Conservation (phyloP, 345 rosid species). For the Citrus maxima region DNA sequence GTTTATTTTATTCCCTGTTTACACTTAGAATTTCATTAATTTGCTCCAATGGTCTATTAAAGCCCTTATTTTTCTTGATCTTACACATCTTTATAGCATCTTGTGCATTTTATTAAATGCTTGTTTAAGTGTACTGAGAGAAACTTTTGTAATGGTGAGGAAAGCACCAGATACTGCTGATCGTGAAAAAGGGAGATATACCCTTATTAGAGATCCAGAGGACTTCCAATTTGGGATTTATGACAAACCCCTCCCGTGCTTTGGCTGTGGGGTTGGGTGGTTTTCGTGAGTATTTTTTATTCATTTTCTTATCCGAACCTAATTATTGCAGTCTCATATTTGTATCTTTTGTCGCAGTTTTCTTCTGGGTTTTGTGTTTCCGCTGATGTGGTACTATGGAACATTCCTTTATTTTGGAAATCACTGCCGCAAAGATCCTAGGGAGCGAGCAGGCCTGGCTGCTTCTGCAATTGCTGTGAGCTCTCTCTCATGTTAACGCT, state of each 20-base stretch:
- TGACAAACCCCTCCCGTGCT: constrained; percentile 92
- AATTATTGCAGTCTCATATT: constrained; percentile 13
- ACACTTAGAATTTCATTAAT: background rate
- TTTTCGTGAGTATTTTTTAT: constrained; percentile 69
- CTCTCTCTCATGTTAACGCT: background rate
- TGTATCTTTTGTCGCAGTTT: constrained; percentile 48
- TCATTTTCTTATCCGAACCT: background rate
- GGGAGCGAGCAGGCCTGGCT: constrained; percentile 98
- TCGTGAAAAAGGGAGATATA: constrained; percentile 60
- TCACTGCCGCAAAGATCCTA: constrained; percentile 87
- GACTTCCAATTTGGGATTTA: constrained; percentile 58
- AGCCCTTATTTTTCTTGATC: background rate
- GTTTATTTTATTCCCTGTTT: background rate
- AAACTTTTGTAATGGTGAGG: constrained; percentile 30
- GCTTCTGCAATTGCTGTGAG: constrained; percentile 94
- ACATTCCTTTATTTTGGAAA: constrained; percentile 82
- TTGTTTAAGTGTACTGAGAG: constrained; percentile 15
- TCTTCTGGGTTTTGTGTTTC: constrained; percentile 74
- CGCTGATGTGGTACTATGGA: constrained; percentile 88
- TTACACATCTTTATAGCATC: background rate
- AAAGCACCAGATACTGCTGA: constrained; percentile 41
- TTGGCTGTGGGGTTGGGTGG: constrained; percentile 98
- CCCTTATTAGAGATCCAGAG: constrained; percentile 61
- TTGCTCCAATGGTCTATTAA: background rate
- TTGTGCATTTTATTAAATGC: constrained; percentile 1